These are phyloP conservation scores for Epicoccum nigrum DNA, from an alignment of 2,329 filamentous ascomycete genomes.

Conservation along the genomic window DNA sequence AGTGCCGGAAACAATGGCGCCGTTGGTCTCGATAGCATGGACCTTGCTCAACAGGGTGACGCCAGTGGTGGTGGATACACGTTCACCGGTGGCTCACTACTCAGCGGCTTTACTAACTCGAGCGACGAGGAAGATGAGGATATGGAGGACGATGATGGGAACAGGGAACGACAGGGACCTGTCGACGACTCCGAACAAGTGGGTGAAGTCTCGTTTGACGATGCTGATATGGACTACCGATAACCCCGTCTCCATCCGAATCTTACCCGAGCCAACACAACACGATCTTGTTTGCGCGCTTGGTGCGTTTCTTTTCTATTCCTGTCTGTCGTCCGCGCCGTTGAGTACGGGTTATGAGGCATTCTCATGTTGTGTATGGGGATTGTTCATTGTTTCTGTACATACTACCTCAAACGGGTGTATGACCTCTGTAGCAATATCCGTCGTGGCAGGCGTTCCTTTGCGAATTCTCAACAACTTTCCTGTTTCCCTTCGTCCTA, in stretches of 20 bases:
- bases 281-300: conserved; percentile 42
- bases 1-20: conserved; percentile 72
- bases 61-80: conserved; percentile 77
- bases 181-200: conserved; percentile 67
- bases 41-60: conserved; percentile 67
- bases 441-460: conserved; percentile 28
- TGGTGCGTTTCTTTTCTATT: conserved; percentile 47
- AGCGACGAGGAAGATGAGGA: conserved; percentile 97
- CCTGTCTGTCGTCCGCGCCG: conserved; percentile 17
- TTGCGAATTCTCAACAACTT: conserved; percentile 6
- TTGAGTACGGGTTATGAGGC: conserved; percentile 20
- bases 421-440: conserved; percentile 43
- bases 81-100: conserved; percentile 73
- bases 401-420: conserved; percentile 37
- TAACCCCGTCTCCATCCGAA: conserved; percentile 46
- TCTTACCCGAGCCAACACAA: conserved; percentile 29
- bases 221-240: conserved; percentile 66
- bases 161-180: conserved; percentile 57
- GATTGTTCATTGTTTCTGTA: conserved; percentile 23
- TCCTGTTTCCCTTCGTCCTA: conserved; percentile 1
- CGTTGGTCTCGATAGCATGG: conserved; percentile 65
- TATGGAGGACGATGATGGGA: conserved; percentile 82
- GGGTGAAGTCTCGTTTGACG: conserved; percentile 68
- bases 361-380: conserved; percentile 20
- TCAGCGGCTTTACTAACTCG: conserved; percentile 91